These are phyloP conservation scores for Cydonia oblonga DNA, from an alignment of 331 rosid species.

Conservation along the genomic window DNA sequence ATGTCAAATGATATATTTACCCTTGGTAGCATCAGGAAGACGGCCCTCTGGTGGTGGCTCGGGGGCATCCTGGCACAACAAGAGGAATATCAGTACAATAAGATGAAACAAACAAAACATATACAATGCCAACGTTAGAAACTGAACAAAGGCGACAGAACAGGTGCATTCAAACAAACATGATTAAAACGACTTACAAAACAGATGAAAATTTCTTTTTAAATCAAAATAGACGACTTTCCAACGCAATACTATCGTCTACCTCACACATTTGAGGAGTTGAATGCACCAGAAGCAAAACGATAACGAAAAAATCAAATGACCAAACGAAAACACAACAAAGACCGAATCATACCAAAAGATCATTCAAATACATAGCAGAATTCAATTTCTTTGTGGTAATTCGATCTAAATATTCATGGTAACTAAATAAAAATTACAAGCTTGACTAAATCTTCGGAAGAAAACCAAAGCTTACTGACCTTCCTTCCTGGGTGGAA, in stretches of 20 bases:
- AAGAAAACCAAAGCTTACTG: neutral
- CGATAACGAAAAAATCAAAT: neutral
- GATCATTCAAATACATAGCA: neutral
- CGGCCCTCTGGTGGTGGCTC: conserved; percentile 89
- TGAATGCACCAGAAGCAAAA: neutral
- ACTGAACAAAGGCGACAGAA: neutral
- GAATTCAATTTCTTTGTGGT: neutral
- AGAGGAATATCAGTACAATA: neutral
- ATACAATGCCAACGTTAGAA: neutral
- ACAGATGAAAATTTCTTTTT: too few relatives aligned
- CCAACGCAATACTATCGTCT: neutral
- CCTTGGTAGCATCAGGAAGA: conserved; percentile 72
- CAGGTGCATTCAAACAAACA: too few relatives aligned
- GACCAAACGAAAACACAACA: neutral
- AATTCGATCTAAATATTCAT: neutral
- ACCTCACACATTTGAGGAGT: neutral
- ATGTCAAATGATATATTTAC: conserved; percentile 19
- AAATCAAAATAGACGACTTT: neutral
- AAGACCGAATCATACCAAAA: neutral
- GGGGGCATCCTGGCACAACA: conserved; percentile 57
- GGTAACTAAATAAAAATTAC: neutral
- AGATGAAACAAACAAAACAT: neutral
- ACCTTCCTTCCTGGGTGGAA: conserved; percentile 98
- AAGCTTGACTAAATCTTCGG: neutral
- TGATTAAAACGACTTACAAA: neutral